These are phyloP conservation scores for Agrostemma githago DNA, from an alignment of 148 eudicot genomes.

Conservation along the genomic window DNA sequence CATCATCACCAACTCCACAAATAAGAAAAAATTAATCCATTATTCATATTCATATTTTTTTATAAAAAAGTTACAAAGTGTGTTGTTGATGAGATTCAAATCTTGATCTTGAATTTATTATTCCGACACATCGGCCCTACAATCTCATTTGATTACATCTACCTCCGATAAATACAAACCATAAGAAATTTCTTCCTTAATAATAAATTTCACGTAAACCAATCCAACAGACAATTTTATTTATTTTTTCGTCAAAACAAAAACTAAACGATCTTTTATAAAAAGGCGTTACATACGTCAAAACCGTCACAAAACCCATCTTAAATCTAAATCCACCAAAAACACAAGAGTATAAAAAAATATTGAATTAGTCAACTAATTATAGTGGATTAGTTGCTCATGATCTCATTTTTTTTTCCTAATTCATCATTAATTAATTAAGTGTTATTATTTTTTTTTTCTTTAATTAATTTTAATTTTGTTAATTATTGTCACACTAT, in stretches of 20 bases:
- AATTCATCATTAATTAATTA: constrained; percentile 20
- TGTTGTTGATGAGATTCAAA: too few relatives aligned
- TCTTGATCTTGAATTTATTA: too few relatives aligned
- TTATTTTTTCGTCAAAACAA: neutral
- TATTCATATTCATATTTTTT: too few relatives aligned
- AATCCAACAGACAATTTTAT: neutral
- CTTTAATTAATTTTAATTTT: constrained; percentile 7
- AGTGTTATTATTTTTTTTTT: neutral
- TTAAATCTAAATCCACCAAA: constrained; percentile 12
- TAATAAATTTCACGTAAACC: neutral
- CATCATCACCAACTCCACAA: too few relatives aligned
- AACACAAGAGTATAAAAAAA: constrained; percentile 16
- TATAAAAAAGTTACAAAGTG: too few relatives aligned
- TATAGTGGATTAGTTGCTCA: constrained; percentile 37
- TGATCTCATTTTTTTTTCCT: constrained; percentile 15
- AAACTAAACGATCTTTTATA: neutral
- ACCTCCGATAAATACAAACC: neutral
- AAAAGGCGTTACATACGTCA: neutral
- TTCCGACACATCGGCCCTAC: too few relatives aligned
- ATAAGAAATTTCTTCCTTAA: neutral
- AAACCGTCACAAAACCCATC: constrained; percentile 17
- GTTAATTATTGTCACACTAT: neutral
- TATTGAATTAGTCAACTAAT: constrained; percentile 23
- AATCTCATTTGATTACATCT: too few relatives aligned
- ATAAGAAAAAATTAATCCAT: too few relatives aligned